These are phyloP conservation scores for Pichia heedii DNA, from an alignment of 805 yeast species.

Conservation along the genomic window DNA sequence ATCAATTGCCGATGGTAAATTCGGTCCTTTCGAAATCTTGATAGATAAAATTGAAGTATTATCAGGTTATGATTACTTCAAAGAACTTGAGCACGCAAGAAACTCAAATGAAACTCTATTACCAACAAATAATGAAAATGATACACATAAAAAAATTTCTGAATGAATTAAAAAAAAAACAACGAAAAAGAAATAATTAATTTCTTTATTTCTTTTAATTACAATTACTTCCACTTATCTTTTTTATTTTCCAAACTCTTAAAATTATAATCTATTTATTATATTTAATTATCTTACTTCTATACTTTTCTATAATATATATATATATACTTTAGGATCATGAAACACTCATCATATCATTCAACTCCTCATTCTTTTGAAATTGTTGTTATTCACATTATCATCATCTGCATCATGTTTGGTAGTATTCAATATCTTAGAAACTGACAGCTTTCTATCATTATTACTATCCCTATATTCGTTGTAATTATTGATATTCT, in stretches of 20 bases:
- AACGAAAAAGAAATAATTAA: too few relatives aligned
- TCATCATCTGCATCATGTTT: background rate
- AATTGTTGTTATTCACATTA: background rate
- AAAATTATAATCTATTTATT: too few relatives aligned
- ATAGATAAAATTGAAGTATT: conserved; percentile 67
- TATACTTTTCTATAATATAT: too few relatives aligned
- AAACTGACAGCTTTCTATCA: background rate
- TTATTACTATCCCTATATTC: background rate
- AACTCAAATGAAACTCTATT: conserved; percentile 11
- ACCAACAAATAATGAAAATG: background rate
- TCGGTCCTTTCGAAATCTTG: conserved; percentile 64
- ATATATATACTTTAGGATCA: too few relatives aligned
- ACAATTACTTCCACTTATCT: too few relatives aligned
- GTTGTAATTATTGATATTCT: too few relatives aligned
- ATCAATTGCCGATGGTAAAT: conserved; percentile 68
- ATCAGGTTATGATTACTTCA: conserved; percentile 43
- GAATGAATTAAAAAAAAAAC: too few relatives aligned
- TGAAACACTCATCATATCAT: background rate
- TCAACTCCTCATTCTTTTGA: background rate
- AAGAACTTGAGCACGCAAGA: conserved; percentile 32
- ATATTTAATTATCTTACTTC: too few relatives aligned
- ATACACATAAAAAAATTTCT: too few relatives aligned
- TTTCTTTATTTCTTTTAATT: too few relatives aligned
- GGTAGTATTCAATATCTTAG: background rate
- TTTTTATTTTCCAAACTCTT: too few relatives aligned